Base-by-base conservation (phyloP, 2,329 filamentous ascomycete genomes). In the Orbilia javanica region DNA sequence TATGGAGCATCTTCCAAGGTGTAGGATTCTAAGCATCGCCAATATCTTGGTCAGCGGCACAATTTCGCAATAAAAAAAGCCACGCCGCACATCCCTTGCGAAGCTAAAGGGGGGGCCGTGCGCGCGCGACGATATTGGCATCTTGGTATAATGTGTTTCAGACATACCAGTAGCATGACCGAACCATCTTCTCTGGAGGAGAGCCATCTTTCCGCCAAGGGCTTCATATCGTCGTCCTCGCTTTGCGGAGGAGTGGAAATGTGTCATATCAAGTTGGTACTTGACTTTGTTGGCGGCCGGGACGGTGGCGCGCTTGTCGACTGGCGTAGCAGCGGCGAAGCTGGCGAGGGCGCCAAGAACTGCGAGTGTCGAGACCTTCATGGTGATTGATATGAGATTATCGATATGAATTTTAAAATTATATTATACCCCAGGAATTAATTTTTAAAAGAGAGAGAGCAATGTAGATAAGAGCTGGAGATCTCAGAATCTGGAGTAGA, bases 341-440 rank as follows among this genome's bases (percentile, higher is more conserved):
- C 74, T 62, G 29, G 53, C 62, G 25, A 78, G 46, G 22, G 46
- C 67, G 39, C 62, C 46, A 25, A 72, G 50, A 36, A 53, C 67
- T n/a, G 67, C 74, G 60, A 78, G 67, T 10, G 74, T 78, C 29
- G 74, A 78, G 67, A 64, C 65, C 74, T 72, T 78, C 74, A 78
- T 78, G 42, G 53, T 50, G 52, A 66, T 71, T 71, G 67, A 27
- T 60, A 60, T 60, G 25, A 66, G 42, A 39, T 66, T 65, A 22
- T 44, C 29, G 52, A 44, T 57, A 57, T 55, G 63, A 57, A 22
- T 34, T 50, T 31, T 64, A 27, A 27, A 46, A 46, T 50, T 53
- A 25, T 36, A 44, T 18, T 34, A 52, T 66, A 68, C 73, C 73
- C 73, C 60, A 31, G 65, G 11, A 48, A 36, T n/a, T 20, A 57